phyloP scores from a whole-genome alignment of 148 eudicot species.

The Pharnaceum exiguum region DNA sequence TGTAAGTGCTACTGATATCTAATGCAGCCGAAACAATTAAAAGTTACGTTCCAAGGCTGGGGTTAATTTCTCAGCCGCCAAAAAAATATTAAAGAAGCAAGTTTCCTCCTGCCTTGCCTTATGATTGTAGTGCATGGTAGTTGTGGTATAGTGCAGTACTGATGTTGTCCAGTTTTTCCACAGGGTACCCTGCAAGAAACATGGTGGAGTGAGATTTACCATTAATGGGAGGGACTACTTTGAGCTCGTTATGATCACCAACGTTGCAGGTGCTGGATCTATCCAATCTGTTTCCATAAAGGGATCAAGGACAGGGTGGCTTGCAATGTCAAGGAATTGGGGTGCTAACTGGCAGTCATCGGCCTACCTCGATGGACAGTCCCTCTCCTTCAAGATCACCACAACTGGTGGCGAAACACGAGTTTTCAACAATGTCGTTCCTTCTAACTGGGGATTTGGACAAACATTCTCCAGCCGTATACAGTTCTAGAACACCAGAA shows the following conservation, averaged over 20 bases:
- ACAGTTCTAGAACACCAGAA: conserved; percentile 36
- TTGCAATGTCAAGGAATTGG: conserved; percentile 82
- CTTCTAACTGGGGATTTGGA: conserved; percentile 75
- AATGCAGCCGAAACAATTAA: too few relatives aligned
- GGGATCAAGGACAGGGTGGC: conserved; percentile 67
- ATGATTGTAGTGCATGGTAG: too few relatives aligned
- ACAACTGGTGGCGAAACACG: conserved; percentile 52
- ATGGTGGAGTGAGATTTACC: conserved; percentile 83
- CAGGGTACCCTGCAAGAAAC: conserved; percentile 79
- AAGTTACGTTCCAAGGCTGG: too few relatives aligned
- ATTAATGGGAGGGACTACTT: conserved; percentile 78
- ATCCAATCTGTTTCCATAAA: conserved; percentile 56
- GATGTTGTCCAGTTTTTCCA: too few relatives aligned
- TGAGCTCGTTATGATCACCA: conserved; percentile 67
- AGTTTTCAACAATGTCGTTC: conserved; percentile 35
- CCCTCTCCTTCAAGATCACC: conserved; percentile 67
- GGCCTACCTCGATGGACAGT: conserved; percentile 56
- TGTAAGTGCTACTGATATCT: too few relatives aligned
- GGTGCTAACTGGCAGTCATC: conserved; percentile 93
- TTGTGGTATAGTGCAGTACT: too few relatives aligned
- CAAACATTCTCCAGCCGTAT: conserved; percentile 56
- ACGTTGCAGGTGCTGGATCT: conserved; percentile 75
- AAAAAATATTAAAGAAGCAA: too few relatives aligned
- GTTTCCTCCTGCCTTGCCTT: too few relatives aligned
- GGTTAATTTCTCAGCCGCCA: too few relatives aligned